These are phyloP conservation scores for Phaeomoniella chlamydospora DNA, from an alignment of 2,329 filamentous ascomycete genomes.

Conservation along the genomic window DNA sequence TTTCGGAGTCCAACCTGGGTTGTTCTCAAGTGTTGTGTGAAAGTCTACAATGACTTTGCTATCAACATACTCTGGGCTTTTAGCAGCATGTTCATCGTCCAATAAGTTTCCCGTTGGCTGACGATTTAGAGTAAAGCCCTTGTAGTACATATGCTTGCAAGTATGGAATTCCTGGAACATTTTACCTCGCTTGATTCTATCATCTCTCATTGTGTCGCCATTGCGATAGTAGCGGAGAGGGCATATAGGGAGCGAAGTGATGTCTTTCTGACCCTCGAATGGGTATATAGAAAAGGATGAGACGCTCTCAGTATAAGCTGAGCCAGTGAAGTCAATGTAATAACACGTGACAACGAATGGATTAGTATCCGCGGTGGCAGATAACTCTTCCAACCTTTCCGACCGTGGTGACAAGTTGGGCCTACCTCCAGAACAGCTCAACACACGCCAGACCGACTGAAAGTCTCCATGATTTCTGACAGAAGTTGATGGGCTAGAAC, in stretches of 20 bases:
- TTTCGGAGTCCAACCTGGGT: constrained; percentile 3
- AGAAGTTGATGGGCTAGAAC: neutral
- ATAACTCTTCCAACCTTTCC: constrained; percentile 1
- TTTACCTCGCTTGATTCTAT: constrained; percentile 1
- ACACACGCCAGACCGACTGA: constrained; percentile 4
- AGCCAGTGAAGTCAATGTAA: constrained; percentile 16
- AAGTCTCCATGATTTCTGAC: constrained; percentile 3
- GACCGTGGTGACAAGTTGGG: constrained; percentile 5
- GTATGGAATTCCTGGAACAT: constrained; percentile 1
- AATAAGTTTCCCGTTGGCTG: constrained; percentile 4
- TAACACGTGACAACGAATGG: constrained; percentile 12
- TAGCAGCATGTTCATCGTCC: constrained; percentile 2
- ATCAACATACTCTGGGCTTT: constrained; percentile 4
- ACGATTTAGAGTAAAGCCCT: constrained; percentile 6
- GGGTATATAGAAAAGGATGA: constrained; percentile 1
- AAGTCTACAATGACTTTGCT: constrained; percentile 9
- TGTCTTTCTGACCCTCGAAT: constrained; percentile 1
- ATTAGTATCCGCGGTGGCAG: constrained; percentile 4
- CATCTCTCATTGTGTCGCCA: neutral
- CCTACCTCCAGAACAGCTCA: constrained; percentile 5
- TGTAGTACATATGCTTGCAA: constrained; percentile 4
- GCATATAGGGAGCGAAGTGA: neutral
- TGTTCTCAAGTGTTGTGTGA: constrained; percentile 1
- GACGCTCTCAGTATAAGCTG: constrained; percentile 2
- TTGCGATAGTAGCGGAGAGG: neutral